Evolutionary conservation across 495 filamentous ascomycete species (phyloP), one percentile per base, ranked within the genome.

Genomic region (Pseudevernia furfuracea): DNA sequence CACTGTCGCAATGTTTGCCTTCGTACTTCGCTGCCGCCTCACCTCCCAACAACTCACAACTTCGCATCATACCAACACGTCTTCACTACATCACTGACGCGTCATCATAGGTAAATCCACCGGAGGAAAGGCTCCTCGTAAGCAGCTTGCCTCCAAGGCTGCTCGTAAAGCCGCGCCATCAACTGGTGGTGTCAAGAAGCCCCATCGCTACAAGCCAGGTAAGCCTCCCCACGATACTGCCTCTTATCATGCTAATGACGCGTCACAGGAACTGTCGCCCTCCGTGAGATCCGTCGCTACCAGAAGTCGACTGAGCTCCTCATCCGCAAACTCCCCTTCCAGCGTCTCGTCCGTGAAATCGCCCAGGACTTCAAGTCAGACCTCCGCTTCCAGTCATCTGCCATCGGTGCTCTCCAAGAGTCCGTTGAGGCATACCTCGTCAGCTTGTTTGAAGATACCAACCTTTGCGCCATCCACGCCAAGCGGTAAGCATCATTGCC

Each of bases 271-370:
- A 99, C 94, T 83, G 94, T 99, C 89, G 94, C 94, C 92, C 94
- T 99, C 73, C 94, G 94, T 93, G 94, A 99, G 85, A 99, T 99
- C 78, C 95, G 94, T 92, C 94, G 94, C 76, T 99, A 99, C 88
- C 94, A 99, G 87, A 99, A 99, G 87, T 96, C 92, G 71, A 99
- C 94, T 74, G 94, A 99, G 90, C 93, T 99, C 67, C 80, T 99
- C 73, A 99, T 99, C 87, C 94, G 94, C 87, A 99, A 99, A 91
- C 91, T 99, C 72, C 94, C 94, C 76, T 99, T 99, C 90, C 94
- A 99, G 87, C 95, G 94, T 83, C 85, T 99, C 75, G 94, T 99
- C 68, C 94, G 94, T 89, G 94, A 99, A 81, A 99, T 99, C 72
- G 94, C 94, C 58, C 94, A 99, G 80, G 94, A 99, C 83, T 99